These are phyloP conservation scores for Ciborinia camelliae DNA, from an alignment of 2,329 filamentous ascomycete genomes.

Conservation along the genomic window DNA sequence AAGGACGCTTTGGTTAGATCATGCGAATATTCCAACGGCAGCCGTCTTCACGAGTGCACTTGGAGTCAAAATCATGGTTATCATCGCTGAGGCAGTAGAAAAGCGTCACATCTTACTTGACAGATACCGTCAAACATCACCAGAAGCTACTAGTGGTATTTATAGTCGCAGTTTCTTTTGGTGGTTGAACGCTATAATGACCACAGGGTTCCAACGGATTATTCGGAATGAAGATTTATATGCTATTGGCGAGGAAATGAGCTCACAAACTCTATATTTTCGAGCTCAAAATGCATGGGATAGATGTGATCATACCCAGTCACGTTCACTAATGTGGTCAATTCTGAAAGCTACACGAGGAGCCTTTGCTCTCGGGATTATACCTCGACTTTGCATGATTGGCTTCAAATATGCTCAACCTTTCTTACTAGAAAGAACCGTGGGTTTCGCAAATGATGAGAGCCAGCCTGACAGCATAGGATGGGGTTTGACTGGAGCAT, in stretches of 20 bases:
- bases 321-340: slow-evolving; percentile 26
- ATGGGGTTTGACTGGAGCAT: slow-evolving; percentile 29
- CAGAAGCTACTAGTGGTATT: slow-evolving; percentile 42
- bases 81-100: slow-evolving; percentile 40
- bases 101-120: slow-evolving; percentile 40
- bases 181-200: slow-evolving; percentile 42
- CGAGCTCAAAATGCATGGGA: slow-evolving; percentile 25
- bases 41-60: slow-evolving; percentile 40
- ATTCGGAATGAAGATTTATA: slow-evolving; percentile 40
- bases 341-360: slow-evolving; percentile 26
- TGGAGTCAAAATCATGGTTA: slow-evolving; percentile 38
- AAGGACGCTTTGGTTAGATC: slow-evolving; percentile 31
- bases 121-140: slow-evolving; percentile 35
- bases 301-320: slow-evolving; percentile 11
- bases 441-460: slow-evolving; percentile 18
- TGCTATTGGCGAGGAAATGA: slow-evolving; percentile 36
- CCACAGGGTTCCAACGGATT: slow-evolving; percentile 39
- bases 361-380: slow-evolving; percentile 21
- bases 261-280: slow-evolving; percentile 19
- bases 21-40: slow-evolving; percentile 34
- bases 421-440: slow-evolving; percentile 24
- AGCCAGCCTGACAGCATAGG: slow-evolving; percentile 22
- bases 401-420: slow-evolving; percentile 27
- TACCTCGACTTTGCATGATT: slow-evolving; percentile 23
- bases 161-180: slow-evolving; percentile 41